Base-by-base conservation (phyloP, 129 eudicot genomes). In the Tanacetum coccineum region DNA sequence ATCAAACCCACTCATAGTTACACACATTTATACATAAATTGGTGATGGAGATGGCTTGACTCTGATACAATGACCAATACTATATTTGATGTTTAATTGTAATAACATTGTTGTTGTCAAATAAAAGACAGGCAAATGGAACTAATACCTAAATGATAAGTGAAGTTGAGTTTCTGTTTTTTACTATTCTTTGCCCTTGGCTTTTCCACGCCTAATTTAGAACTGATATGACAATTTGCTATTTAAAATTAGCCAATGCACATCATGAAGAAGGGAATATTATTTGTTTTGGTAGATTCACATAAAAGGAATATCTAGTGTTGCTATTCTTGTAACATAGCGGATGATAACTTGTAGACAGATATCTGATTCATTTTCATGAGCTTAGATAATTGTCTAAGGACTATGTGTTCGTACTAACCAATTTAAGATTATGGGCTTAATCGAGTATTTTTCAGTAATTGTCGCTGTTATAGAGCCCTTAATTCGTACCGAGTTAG, bases 51-150 rank as follows among this genome's bases (percentile, higher is more conserved):
- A 70, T 72, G 77, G 63, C n/a, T n/a, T n/a, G n/a, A n/a, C n/a
- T n/a, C 55, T 39, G 32, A 25, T 70, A 72, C 32, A 63, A 63
- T 22, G 70, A 72, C 77, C 10, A 21, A 26, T 64, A 6, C 78
- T 68, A 64, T 55, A 54, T 73, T 26, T 73, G 71, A 55, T 64
- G 47, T 26, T 44, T 22, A 40, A 69, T n/a, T n/a, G n/a, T n/a
- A n/a, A n/a, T n/a, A 69, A 69, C 65, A 54, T 40, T 21, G 74
- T n/a, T n/a, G 64, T 64, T 28, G 66, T 73, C 52, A n/a, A 64
- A 73, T 39, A 73, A 73, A 73, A 73, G 71, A 48, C 52, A 73
- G 42, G 30, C 54, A 64, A 47, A 12, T 4, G n/a, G 26, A 59
- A 59, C 15, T 47, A 25, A 13, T 26, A 44, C 71, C 32, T 64